Evolutionary conservation across 2,329 filamentous ascomycete genomes (phyloP).

Genomic region (Cadophora luteo-olivacea): DNA sequence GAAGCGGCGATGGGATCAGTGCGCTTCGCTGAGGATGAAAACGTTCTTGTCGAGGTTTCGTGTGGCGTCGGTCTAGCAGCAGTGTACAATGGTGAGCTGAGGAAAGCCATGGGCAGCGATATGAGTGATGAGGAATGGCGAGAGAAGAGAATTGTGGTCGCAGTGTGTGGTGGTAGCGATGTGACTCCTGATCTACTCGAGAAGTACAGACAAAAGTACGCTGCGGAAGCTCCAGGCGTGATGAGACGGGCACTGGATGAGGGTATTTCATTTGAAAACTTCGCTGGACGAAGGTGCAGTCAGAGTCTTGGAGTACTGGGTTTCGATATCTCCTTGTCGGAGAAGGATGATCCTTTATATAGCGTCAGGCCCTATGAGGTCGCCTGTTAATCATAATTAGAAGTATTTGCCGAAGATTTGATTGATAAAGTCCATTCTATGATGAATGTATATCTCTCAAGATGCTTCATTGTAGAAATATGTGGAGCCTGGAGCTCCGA

Average conservation of each 20-base stretch:
- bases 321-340: constrained; percentile 10
- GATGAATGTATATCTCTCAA: constrained; percentile 1
- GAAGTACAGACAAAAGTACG: constrained; percentile 58
- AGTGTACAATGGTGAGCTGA: constrained; percentile 68
- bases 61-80: constrained; percentile 82
- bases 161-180: constrained; percentile 82
- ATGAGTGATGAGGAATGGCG: constrained; percentile 63
- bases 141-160: constrained; percentile 77
- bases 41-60: constrained; percentile 80
- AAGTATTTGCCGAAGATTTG: background rate
- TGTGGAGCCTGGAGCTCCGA: constrained; percentile 32
- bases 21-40: constrained; percentile 80
- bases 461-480: constrained; percentile 31
- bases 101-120: constrained; percentile 61
- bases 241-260: background rate
- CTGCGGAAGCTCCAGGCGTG: constrained; percentile 27
- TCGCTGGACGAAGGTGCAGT: constrained; percentile 16
- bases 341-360: constrained; percentile 16
- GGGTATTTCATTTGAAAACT: background rate
- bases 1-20: constrained; percentile 82
- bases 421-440: background rate
- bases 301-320: constrained; percentile 17
- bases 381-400: constrained; percentile 14
- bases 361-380: constrained; percentile 15
- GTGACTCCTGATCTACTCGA: constrained; percentile 67